A percentile compares a stretch with the other conserved stretches of the same genome.
These are phyloP conservation scores for Fusarium haematococcum DNA, from an alignment of 2,329 filamentous ascomycete species.

Conservation along the genomic window DNA sequence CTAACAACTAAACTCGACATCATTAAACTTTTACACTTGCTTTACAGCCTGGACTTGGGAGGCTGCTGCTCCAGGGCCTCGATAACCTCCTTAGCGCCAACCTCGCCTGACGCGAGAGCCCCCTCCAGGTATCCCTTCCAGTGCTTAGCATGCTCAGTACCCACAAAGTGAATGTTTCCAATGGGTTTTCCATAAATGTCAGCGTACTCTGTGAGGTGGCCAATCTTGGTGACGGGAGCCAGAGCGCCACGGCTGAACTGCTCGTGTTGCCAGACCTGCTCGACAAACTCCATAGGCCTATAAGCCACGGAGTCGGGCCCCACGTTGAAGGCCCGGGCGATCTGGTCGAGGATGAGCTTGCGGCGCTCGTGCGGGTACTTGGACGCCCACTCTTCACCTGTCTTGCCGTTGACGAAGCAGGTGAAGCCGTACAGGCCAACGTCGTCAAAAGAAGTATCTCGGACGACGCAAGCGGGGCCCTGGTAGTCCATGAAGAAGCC, in stretches of 20 bases:
- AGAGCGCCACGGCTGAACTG: slow-evolving; percentile 49
- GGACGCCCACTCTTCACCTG: slow-evolving; percentile 51
- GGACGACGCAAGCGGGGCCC: slow-evolving; percentile 54
- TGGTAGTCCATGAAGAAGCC: slow-evolving; percentile 55
- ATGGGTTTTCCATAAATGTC: slow-evolving; percentile 48
- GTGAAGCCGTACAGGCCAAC: slow-evolving; percentile 50
- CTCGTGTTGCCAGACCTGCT: slow-evolving; percentile 51
- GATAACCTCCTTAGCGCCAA: slow-evolving; percentile 56
- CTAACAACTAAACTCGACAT: neutral
- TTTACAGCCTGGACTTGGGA: slow-evolving; percentile 16
- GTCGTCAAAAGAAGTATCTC: slow-evolving; percentile 55
- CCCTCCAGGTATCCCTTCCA: slow-evolving; percentile 68
- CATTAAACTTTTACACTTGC: neutral
- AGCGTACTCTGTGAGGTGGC: slow-evolving; percentile 44
- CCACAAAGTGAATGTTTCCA: slow-evolving; percentile 61
- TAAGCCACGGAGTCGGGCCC: slow-evolving; percentile 33
- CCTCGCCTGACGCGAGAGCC: slow-evolving; percentile 58
- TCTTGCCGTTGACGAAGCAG: slow-evolving; percentile 55
- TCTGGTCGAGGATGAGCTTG: slow-evolving; percentile 49
- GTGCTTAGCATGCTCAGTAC: slow-evolving; percentile 59
- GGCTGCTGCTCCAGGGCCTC: slow-evolving; percentile 24
- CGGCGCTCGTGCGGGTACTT: slow-evolving; percentile 42
- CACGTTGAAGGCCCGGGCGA: slow-evolving; percentile 46
- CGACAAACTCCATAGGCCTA: slow-evolving; percentile 46
- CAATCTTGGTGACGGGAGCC: slow-evolving; percentile 48